A percentile compares a stretch with the other conserved stretches of the same genome.
Conservation (phyloP, 1,284 basidiomycete species). For the Cryptococcus neoformans region DNA sequence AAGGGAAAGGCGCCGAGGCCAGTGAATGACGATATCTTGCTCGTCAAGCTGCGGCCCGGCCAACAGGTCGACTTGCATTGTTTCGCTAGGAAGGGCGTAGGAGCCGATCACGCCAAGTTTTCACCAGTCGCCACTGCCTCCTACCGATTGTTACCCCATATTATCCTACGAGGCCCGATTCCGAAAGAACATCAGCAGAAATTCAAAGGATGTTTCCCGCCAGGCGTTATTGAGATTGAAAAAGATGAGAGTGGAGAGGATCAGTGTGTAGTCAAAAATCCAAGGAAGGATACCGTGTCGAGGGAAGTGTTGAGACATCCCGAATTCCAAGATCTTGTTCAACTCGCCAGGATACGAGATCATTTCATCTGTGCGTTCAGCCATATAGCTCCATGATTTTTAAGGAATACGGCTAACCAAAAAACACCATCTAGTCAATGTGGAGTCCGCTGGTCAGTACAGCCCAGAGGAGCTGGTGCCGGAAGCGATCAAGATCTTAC, state of each 20-base stretch:
- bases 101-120: conserved; percentile 96
- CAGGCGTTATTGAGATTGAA: conserved; percentile 76
- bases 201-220: conserved; percentile 84
- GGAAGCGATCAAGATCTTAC: conserved; percentile 78
- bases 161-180: conserved; percentile 72
- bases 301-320: conserved; percentile 88
- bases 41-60: conserved; percentile 92
- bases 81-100: conserved; percentile 75
- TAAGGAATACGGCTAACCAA: not conserved
- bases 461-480: conserved; percentile 70
- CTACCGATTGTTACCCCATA: conserved; percentile 86
- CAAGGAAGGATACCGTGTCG: conserved; percentile 80
- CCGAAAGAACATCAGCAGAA: conserved; percentile 61
- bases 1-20: conserved; percentile 33
- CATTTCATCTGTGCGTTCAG: conserved; percentile 70
- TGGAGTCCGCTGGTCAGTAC: conserved; percentile 90
- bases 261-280: conserved; percentile 58
- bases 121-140: conserved; percentile 98
- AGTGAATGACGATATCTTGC: conserved; percentile 76
- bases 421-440: conserved; percentile 60
- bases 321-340: conserved; percentile 82
- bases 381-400: not conserved
- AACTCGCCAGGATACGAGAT: conserved; percentile 83
- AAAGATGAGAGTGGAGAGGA: conserved; percentile 51
- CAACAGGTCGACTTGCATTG: conserved; percentile 79